phyloP scores from a whole-genome alignment of 345 rosid species.

The Cardiospermum halicacabum region DNA sequence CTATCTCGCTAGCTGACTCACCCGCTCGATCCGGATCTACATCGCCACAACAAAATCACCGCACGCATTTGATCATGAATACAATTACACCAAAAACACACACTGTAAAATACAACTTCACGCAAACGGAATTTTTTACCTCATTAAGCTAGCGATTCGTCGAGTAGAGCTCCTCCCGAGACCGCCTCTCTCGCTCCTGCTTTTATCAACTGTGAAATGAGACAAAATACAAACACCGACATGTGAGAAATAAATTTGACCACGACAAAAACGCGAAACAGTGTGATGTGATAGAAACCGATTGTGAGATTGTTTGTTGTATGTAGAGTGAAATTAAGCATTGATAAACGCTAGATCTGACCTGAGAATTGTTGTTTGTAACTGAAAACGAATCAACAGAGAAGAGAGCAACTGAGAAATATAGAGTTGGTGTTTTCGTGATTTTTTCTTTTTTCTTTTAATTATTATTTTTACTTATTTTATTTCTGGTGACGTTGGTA shows the following conservation, averaged over 20 bases:
- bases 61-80: not conserved
- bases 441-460: not conserved
- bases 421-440: not conserved
- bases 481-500: too few species aligned
- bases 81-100: constrained; percentile 11
- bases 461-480: not conserved
- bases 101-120: constrained; percentile 15
- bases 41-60: constrained; percentile 5
- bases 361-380: not conserved
- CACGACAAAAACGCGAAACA: constrained; percentile 2
- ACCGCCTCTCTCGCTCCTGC: constrained; percentile 13
- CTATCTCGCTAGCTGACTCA: not conserved
- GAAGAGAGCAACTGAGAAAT: not conserved
- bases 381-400: not conserved
- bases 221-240: constrained; percentile 15
- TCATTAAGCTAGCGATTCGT: not conserved
- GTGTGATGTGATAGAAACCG: not conserved
- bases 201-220: constrained; percentile 23
- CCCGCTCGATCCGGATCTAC: constrained; percentile 50
- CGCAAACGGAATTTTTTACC: not conserved
- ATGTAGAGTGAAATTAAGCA: constrained; percentile 2
- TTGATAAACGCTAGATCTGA: constrained; percentile 50
- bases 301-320: not conserved
- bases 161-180: not conserved
- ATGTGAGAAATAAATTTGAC: not conserved